A percentile compares a stretch with the other conserved stretches of the same genome.
Evolutionary conservation across 805 yeast genomes (phyloP).

Genomic region (Metschnikowia proteae): DNA sequence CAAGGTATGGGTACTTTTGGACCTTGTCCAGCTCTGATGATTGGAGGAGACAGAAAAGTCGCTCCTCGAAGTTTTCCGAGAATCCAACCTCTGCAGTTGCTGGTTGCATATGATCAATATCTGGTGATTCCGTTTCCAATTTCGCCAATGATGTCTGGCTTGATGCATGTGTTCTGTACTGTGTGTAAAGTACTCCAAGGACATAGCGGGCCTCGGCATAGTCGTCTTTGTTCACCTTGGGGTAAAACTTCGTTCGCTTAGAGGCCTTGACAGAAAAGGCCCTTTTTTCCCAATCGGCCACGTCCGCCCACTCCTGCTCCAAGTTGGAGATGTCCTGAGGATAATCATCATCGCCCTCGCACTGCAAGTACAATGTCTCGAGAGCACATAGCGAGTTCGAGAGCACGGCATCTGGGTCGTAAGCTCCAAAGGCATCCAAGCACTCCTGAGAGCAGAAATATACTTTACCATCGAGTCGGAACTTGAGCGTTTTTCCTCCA

Average conservation of each 20-base stretch:
- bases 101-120: too few relatives aligned
- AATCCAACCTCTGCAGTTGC: background rate
- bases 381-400: constrained; percentile 32
- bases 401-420: constrained; percentile 36
- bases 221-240: constrained; percentile 50
- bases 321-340: constrained; percentile 10
- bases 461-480: constrained; percentile 25
- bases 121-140: too few relatives aligned
- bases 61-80: constrained; percentile 1
- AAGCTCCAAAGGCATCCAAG: constrained; percentile 27
- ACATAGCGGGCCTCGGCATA: constrained; percentile 50
- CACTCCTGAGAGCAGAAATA: constrained; percentile 56
- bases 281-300: constrained; percentile 35
- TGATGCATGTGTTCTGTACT: constrained; percentile 5
- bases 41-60: constrained; percentile 42
- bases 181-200: constrained; percentile 19
- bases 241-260: constrained; percentile 30
- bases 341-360: constrained; percentile 22
- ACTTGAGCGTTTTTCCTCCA: constrained; percentile 45
- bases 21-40: constrained; percentile 50
- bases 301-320: constrained; percentile 35
- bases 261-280: constrained; percentile 31
- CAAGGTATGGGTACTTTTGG: constrained; percentile 42
- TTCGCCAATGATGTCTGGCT: too few relatives aligned
- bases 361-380: constrained; percentile 30